Conservation (phyloP, 2,329 filamentous ascomycete species). For the Domatiomyces globalis region DNA sequence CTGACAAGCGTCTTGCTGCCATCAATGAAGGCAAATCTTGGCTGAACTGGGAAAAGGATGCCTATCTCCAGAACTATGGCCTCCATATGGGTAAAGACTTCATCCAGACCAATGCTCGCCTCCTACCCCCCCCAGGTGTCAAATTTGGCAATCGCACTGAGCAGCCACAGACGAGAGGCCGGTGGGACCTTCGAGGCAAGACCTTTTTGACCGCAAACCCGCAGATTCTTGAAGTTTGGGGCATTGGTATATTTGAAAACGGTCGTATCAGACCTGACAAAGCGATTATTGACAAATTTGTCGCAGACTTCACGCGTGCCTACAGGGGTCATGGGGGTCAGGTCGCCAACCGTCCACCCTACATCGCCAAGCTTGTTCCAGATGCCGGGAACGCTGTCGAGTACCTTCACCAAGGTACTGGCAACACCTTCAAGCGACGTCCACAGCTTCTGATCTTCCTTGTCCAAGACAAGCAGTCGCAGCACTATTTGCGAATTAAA, state of each 20-base stretch:
- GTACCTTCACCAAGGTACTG: constrained; percentile 41
- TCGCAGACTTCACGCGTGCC: constrained; percentile 46
- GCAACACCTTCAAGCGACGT: constrained; percentile 38
- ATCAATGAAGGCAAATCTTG: constrained; percentile 55
- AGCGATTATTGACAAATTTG: constrained; percentile 37
- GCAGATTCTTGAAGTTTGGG: constrained; percentile 56
- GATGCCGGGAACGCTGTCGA: constrained; percentile 42
- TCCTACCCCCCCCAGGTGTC: constrained; percentile 59
- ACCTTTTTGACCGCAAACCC: constrained; percentile 57
- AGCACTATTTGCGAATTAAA: constrained; percentile 74
- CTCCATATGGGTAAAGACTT: constrained; percentile 53
- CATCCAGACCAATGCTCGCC: constrained; percentile 52
- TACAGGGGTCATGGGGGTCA: constrained; percentile 49
- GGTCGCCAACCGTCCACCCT: constrained; percentile 35
- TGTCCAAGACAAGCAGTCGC: constrained; percentile 54
- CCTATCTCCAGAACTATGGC: constrained; percentile 57
- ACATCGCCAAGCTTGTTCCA: constrained; percentile 28
- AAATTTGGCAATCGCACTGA: constrained; percentile 42
- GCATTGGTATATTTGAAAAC: constrained; percentile 51
- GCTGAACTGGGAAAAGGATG: constrained; percentile 55
- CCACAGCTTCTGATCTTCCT: constrained; percentile 73
- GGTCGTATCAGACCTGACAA: constrained; percentile 35
- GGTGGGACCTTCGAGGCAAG: constrained; percentile 77
- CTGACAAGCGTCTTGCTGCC: constrained; percentile 49
- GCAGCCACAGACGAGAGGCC: constrained; percentile 53